Evolutionary conservation across 2,329 filamentous ascomycete species (phyloP), one percentile per base, ranked within the genome.

Genomic region (Colletotrichum sp.): DNA sequence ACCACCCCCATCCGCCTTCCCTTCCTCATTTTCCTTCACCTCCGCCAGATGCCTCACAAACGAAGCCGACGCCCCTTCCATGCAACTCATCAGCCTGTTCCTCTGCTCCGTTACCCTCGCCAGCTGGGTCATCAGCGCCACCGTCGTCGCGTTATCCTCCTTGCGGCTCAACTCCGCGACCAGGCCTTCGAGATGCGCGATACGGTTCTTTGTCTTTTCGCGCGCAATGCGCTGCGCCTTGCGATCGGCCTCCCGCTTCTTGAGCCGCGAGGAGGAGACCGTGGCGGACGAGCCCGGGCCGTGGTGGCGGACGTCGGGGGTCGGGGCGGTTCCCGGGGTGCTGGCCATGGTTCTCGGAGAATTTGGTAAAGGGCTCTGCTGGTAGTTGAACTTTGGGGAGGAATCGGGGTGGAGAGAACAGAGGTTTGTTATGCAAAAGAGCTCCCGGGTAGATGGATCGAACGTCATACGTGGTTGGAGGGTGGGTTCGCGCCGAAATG

Each of bases 221-320:
- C 82, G 80, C 3, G 81, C 81, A 19, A 80, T 70, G 5, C 82
- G 78, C 72, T 83, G 82, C 2, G 82, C 82, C 49, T 80, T 82
- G 64, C 82, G 82, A 55, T 83, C 82, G 8, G 82, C 79, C 49
- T 83, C 82, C 9, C 82, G 62, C 78, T 83, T 83, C 78, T 81
- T 82, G 11, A 81, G 77, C 5, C 68, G 39, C 2, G 69, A 70
- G 5, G 68, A 66, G 6, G 72, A 52, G 8, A 69, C 68, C 9
- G 70, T 36, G 27, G 27, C 29, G 1, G 66, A 22, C 0, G 44
- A 52, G 59, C 59, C 29, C 8, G 22, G 19, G 44, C 52, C 32
- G 11, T 68, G 49, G 30, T 36, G n/a, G 25, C 67, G 32, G 7
- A 57, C 32, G 19, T 32, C 34, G 32, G 55, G 55, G 25, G 67